Evolutionary conservation across 805 yeast species (phyloP), one percentile per base, ranked within the genome.

Genomic region (Teunomyces kruisii): DNA sequence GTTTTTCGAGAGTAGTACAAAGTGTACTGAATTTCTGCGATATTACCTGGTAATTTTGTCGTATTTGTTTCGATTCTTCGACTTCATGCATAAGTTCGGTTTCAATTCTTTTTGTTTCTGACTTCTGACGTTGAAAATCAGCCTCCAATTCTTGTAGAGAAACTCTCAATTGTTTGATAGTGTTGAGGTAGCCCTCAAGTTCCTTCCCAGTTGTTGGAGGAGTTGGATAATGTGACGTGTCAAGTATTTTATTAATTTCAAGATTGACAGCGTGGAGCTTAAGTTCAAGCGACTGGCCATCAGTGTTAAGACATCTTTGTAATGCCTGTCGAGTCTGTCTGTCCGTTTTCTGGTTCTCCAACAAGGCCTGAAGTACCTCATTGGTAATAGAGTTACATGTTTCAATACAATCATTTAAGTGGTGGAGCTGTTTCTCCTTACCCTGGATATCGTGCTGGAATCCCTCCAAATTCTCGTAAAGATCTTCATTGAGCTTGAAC

Each of bases 401-500:
- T 3, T 54, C 52, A 1, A 59, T 37, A 24, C 41, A 48, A 9
- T 42, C 45, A 15, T 52, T 50, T 10, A 55, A 17, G 10, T 45
- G 46, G 13, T 42, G 43, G 5, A 67, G 35, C 10, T 51, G 55
- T 0, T 13, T 32, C 24, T 70, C 72, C 37, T 62, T 65, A 6
- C 54, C 61, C 12, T 60, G 52, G 39, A 72, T 51, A 39, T 63
- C 65, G 14, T 48, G 45, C 47, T 72, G 68, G 44, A 65, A 68
- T 2, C 52, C 53, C 44, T 69, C 74, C 22, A 72, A 54, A 44
- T 59, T 70, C 6, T 55, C 52, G 47, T 67, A 68, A 40, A 72
- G 55, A 40, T 72, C 76, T 41, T 70, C 67, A 41, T 71, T 68
- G 17, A 72, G 55, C 30, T 58, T 55, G 42, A 53, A 61, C 12